Evolutionary conservation across 495 filamentous ascomycete species (phyloP).

Genomic region (Xylaria venustula): DNA sequence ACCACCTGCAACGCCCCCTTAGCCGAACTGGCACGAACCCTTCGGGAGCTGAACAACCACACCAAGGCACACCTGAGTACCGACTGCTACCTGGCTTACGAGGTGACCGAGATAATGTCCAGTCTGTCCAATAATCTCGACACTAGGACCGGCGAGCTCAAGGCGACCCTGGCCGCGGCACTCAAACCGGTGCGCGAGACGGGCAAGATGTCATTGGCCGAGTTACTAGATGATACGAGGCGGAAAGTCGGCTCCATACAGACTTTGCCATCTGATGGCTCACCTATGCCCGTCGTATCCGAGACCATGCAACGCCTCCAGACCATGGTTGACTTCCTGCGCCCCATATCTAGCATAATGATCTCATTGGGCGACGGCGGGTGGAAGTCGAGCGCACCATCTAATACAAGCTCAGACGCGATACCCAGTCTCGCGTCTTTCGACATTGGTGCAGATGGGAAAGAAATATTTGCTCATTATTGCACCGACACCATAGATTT

Average conservation of each 20-base stretch:
- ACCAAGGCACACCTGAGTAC: constrained; percentile 83
- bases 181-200: constrained; percentile 89
- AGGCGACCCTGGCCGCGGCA: constrained; percentile 76
- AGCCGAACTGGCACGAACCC: constrained; percentile 76
- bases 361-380: constrained; percentile 90
- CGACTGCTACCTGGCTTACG: constrained; percentile 94
- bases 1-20: constrained; percentile 74
- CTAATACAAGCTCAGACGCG: constrained; percentile 55
- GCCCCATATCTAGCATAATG: constrained; percentile 85
- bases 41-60: constrained; percentile 85
- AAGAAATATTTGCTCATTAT: constrained; percentile 84
- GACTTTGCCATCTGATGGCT: constrained; percentile 75
- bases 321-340: constrained; percentile 81
- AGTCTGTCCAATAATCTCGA: constrained; percentile 77
- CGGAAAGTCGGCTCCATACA: constrained; percentile 60
- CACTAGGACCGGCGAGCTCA: constrained; percentile 78
- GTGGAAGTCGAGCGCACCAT: constrained; percentile 60
- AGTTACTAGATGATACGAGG: constrained; percentile 84
- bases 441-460: constrained; percentile 88
- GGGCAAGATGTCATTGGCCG: constrained; percentile 78
- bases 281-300: constrained; percentile 70
- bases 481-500: constrained; percentile 80
- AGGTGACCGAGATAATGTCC: constrained; percentile 91
- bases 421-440: constrained; percentile 71
- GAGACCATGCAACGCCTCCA: constrained; percentile 87